Base-by-base conservation (phyloP, 768 basidiomycete genomes). In the Thelephora ganbajun region DNA sequence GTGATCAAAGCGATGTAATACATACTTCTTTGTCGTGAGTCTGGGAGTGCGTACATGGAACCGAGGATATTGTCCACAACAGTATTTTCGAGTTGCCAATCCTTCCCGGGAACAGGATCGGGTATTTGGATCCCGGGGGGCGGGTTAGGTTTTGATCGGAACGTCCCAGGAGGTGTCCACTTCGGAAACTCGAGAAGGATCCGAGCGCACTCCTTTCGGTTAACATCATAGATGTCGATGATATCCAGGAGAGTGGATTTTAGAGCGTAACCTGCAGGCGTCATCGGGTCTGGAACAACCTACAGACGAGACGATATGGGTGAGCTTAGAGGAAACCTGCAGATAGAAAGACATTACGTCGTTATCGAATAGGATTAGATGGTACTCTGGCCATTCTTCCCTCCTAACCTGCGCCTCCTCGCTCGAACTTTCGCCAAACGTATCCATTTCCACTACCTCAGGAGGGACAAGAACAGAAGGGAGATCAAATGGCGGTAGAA, bases 131-230 rank as follows among this genome's bases (percentile, higher is more conserved):
- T 56, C 9, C 68, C 63, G 20, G 64, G 56, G 33, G 79, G 70
- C 22, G 79, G 77, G 11, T 77, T 79, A 12, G 81, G 78, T 56
- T 74, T 77, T 6, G 82, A 76, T 56, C 83, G 88, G 73, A 97
- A 97, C 0, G 90, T 90, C 3, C 88, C 89, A 2, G 73, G 68
- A 3, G 79, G 59, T 48, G 80, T 76, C 86, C 91, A 96, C 56
- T 80, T 83, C 1, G 88, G 85, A 47, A 85, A 81, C 60, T 90
- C 83, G 41, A 96, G 72, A 5, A 98, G 69, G 6, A 97, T 66
- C 2, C 86, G 72, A 1, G 96, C 93, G 54, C 83, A 86, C 57
- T 99, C 96, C 61, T 94, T 96, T 47, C 96, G 78, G 62, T 99
- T 98, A 44, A 96, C 77, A 61, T 98, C 94, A 57, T 88, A 98